Evolutionary conservation across 257 asterid species (phyloP).

Genomic region (Gentiana straminea): DNA sequence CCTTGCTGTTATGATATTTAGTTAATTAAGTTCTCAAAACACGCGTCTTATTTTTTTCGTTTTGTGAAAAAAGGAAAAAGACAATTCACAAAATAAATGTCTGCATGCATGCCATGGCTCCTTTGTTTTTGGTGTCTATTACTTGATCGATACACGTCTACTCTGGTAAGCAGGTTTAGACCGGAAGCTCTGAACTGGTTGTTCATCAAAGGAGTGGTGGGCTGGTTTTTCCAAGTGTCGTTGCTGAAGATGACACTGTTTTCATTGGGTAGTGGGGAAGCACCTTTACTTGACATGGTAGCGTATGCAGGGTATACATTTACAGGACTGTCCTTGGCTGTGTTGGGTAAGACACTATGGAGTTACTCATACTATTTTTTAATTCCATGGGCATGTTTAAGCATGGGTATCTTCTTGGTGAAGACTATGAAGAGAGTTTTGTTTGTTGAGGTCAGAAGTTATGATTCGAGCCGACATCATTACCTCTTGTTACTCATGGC

Average conservation of each 20-base stretch:
- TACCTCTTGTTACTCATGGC: constrained; percentile 22
- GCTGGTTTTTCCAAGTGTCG: constrained; percentile 29
- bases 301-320: constrained; percentile 16
- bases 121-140: no score
- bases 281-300: constrained; percentile 22
- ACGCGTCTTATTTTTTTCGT: no score
- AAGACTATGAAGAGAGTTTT: constrained; percentile 26
- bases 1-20: no score
- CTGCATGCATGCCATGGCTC: no score
- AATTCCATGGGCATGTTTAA: constrained; percentile 21
- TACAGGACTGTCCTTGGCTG: constrained; percentile 19
- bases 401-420: constrained; percentile 25
- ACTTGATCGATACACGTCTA: not conserved
- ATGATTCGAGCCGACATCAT: constrained; percentile 23
- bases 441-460: constrained; percentile 16
- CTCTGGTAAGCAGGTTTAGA: constrained; percentile 20
- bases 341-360: constrained; percentile 17
- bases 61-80: no score
- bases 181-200: constrained; percentile 38
- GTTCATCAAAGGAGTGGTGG: constrained; percentile 30
- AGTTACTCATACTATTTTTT: constrained; percentile 18
- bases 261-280: constrained; percentile 23
- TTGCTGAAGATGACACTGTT: constrained; percentile 21
- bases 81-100: no score
- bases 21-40: no score